These are phyloP conservation scores for Pharus latifolius DNA, from an alignment of 176 grass and related monocot genomes.

Conservation along the genomic window DNA sequence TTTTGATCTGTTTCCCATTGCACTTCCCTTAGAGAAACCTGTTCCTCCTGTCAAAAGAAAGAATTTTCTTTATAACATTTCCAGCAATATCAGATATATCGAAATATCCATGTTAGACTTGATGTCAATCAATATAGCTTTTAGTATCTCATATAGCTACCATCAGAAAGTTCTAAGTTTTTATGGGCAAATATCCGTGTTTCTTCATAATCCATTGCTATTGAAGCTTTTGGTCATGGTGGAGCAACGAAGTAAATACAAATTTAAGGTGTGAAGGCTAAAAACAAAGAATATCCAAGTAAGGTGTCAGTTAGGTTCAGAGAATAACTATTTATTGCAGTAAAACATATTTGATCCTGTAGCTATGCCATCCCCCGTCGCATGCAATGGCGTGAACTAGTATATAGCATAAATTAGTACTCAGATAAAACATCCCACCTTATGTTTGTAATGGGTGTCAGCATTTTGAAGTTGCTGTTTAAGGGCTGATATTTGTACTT, in stretches of 20 bases:
- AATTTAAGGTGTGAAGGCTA: neutral
- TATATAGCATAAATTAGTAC: neutral
- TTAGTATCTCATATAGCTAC: neutral
- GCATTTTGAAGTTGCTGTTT: conserved; percentile 43
- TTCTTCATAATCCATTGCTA: neutral
- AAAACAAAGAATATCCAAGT: neutral
- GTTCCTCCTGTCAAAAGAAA: conserved; percentile 26
- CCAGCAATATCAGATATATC: neutral
- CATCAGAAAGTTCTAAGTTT: neutral
- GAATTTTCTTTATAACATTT: neutral
- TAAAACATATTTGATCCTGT: neutral
- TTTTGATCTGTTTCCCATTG: conserved; percentile 19
- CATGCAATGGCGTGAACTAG: conserved; percentile 3
- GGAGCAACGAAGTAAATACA: neutral
- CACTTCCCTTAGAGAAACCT: conserved; percentile 16
- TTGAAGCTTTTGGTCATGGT: neutral
- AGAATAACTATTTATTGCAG: neutral
- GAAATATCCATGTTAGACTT: neutral
- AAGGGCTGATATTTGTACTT: conserved; percentile 46
- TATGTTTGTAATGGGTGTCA: conserved; percentile 36
- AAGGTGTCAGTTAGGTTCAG: no score
- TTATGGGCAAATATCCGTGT: no score
- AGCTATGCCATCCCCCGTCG: neutral
- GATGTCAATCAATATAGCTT: neutral
- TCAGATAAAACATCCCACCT: conserved; percentile 23